phyloP scores from a whole-genome alignment of 768 basidiomycete genomes.

The Lentinus tigrinus region DNA sequence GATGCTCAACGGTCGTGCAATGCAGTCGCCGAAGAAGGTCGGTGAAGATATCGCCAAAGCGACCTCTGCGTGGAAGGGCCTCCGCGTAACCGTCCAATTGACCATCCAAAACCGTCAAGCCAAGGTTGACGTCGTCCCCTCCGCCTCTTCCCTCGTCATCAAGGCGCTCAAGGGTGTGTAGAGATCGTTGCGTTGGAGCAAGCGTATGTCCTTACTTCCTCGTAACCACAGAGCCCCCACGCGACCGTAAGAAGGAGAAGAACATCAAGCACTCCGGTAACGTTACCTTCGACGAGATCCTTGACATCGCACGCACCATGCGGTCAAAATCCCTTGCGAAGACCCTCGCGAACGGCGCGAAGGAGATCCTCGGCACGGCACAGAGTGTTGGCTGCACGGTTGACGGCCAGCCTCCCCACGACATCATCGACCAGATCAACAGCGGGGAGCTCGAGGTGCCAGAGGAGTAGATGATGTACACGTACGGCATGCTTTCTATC shows the following conservation, averaged over 20 bases:
- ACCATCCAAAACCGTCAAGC: conserved; percentile 99
- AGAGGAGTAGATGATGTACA: conserved; percentile 59
- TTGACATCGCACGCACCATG: conserved; percentile 96
- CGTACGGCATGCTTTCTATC: conserved; percentile 15
- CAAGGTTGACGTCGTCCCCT: conserved; percentile 92
- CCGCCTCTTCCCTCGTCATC: conserved; percentile 97
- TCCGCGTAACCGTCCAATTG: conserved; percentile 97
- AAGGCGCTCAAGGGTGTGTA: conserved; percentile 90
- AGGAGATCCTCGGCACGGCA: conserved; percentile 98
- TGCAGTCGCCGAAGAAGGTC: conserved; percentile 98
- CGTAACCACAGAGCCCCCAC: conserved; percentile 79
- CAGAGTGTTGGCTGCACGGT: conserved; percentile 97
- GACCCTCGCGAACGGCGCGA: conserved; percentile 82
- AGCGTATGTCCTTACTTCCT: neutral
- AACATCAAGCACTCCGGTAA: conserved; percentile 99
- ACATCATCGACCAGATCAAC: conserved; percentile 86
- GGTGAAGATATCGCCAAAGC: conserved; percentile 99
- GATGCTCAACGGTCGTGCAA: conserved; percentile 14
- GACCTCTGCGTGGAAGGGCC: conserved; percentile 97
- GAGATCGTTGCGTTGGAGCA: neutral
- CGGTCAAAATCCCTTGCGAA: conserved; percentile 91
- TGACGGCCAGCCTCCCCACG: conserved; percentile 90
- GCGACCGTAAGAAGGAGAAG: conserved; percentile 99
- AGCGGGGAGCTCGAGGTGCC: conserved; percentile 84
- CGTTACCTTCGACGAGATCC: conserved; percentile 88